Evolutionary conservation across 2,329 filamentous ascomycete species (phyloP).

Genomic region (Ustulina deusta): DNA sequence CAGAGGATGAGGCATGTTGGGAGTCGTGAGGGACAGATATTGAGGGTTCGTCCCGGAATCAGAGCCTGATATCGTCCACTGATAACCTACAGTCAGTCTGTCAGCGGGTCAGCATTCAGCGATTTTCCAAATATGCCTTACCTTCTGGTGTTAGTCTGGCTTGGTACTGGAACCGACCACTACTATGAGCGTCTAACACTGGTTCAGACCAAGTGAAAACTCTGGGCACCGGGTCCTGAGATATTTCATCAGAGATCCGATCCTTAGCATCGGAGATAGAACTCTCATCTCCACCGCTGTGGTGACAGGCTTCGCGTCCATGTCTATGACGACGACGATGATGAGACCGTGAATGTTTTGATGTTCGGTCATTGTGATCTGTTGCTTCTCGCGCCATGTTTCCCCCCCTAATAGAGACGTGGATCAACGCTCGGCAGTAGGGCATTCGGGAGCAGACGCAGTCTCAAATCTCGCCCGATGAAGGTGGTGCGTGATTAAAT

Average conservation of each 20-base stretch:
- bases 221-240: not conserved
- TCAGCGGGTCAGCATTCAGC: not conserved
- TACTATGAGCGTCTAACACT: constrained; percentile 6
- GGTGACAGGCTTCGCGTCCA: not conserved
- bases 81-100: not conserved
- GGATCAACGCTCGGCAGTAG: not conserved
- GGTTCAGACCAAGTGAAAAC: constrained; percentile 18
- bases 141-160: constrained; percentile 7
- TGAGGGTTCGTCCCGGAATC: constrained; percentile 15
- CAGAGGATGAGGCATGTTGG: not conserved
- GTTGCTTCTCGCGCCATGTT: constrained; percentile 6
- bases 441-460: not conserved
- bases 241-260: not conserved
- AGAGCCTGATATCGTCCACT: constrained; percentile 17
- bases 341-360: constrained; percentile 7
- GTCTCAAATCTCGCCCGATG: not conserved
- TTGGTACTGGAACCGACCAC: constrained; percentile 24
- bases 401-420: not conserved
- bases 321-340: not conserved
- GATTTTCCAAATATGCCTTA: not conserved
- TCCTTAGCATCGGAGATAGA: not conserved
- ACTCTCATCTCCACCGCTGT: not conserved
- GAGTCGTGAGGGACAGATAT: not conserved
- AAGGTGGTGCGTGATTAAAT: constrained; percentile 12
- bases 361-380: not conserved